Evolutionary conservation across 2,329 filamentous ascomycete species (phyloP), one percentile per base, ranked within the genome.

Genomic region (Parafenestella ontariensis): DNA sequence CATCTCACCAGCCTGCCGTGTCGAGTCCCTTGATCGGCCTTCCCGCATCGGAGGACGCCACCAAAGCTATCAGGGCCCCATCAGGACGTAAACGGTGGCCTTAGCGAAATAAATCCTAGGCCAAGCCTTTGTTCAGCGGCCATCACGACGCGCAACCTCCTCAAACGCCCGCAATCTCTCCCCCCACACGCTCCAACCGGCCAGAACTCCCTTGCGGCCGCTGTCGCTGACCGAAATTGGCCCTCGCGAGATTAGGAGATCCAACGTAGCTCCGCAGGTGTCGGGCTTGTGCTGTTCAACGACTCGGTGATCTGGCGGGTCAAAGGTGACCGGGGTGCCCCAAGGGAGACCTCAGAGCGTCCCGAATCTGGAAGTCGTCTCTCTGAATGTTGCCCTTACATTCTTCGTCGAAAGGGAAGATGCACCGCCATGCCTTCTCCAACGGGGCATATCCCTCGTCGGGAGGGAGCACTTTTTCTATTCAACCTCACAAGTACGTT

Each of bases 351-450:
- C 59, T 58, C 59, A 63, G 56, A 61, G 64, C 64, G 61, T 65
- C 61, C 65, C 59, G 43, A 60, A 57, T 56, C 60, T 67, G 56
- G 49, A 57, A 57, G 46, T 49, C 53, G 61, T 58, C 63, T 56
- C 56, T 65, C 72, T 77, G 75, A 74, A 87, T 88, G 85, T 79
- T 88, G 71, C 86, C 86, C 62, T 83, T 83, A 69, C 84, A 87
- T 81, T 81, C 80, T 53, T 78, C 80, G 66, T 77, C 79, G 73
- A 71, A 73, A 70, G 74, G 87, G 81, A 90, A 89, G 87, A 92
- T 95, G 87, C 90, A 94, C 75, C 87, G 92, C 81, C 91, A 96
- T 83, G 88, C 88, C 76, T 94, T 90, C 78, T 86, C 89, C 60
- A 96, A 95, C 81, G 93, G 92, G 60, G 82, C 82, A 73, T 93